Percentiles rank a stretch among this genome's conserved stretches.
Evolutionary conservation across 805 yeast species (phyloP).

Genomic region (Sugiyamaella boreocaroliniensis): DNA sequence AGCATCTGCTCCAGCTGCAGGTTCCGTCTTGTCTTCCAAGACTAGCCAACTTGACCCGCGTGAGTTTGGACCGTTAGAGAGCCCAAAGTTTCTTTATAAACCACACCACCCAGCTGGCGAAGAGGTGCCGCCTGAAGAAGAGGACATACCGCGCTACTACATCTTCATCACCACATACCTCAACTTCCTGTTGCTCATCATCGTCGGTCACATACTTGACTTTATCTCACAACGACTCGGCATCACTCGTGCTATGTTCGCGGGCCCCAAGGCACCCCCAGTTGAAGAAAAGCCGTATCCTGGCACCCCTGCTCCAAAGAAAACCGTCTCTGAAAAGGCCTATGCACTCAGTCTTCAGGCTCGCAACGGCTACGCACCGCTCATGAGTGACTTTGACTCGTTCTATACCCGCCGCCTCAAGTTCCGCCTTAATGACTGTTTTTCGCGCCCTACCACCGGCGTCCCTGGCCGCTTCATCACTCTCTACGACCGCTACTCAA

Average conservation of each 20-base stretch:
- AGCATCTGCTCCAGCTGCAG: too few relatives aligned
- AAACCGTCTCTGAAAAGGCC: neutral
- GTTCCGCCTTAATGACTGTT: conserved; percentile 86
- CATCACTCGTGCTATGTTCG: conserved; percentile 35
- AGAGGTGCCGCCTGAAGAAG: conserved; percentile 48
- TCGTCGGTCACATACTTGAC: conserved; percentile 87
- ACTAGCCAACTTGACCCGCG: conserved; percentile 12
- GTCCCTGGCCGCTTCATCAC: conserved; percentile 91
- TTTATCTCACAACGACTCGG: conserved; percentile 72
- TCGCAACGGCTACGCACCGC: conserved; percentile 88
- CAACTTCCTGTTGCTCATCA: conserved; percentile 74
- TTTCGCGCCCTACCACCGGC: conserved; percentile 92
- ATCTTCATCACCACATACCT: conserved; percentile 77
- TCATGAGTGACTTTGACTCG: conserved; percentile 88
- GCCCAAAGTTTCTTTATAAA: conserved; percentile 46
- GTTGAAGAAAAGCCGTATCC: neutral
- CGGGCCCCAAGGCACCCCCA: neutral
- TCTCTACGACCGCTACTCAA: conserved; percentile 71
- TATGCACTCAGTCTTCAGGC: conserved; percentile 62
- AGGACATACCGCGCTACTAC: conserved; percentile 83
- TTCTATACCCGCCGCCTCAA: conserved; percentile 91
- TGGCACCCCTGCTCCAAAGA: neutral
- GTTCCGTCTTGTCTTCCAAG: too few relatives aligned
- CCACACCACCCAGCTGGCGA: conserved; percentile 50
- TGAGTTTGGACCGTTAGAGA: conserved; percentile 19